These are phyloP conservation scores for Fraxinus nigra DNA, from an alignment of 305 asterid genomes.

Conservation along the genomic window DNA sequence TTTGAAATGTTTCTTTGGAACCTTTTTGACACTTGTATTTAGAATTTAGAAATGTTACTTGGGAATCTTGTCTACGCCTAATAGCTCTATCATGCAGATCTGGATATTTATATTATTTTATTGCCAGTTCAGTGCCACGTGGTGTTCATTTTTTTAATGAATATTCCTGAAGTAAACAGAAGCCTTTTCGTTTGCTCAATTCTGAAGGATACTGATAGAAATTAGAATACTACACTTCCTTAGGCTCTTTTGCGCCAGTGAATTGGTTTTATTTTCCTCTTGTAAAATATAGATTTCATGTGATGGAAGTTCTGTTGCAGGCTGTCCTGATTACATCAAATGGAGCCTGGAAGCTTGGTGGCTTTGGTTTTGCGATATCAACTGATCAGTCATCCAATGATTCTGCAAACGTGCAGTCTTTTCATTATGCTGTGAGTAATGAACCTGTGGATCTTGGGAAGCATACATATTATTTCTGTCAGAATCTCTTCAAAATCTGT, in stretches of 20 bases:
- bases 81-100: not conserved
- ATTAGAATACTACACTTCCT: slow-evolving; percentile 3
- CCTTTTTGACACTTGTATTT: not conserved
- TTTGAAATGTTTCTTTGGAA: not conserved
- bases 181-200: not conserved
- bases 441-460: slow-evolving; percentile 12
- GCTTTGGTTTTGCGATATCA: slow-evolving; percentile 86
- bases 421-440: slow-evolving; percentile 95
- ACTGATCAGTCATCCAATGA: slow-evolving; percentile 64
- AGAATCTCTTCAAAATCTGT: not conserved
- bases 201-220: slow-evolving; percentile 1
- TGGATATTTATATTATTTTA: not conserved
- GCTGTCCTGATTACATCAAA: slow-evolving; percentile 80
- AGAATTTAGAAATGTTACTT: not conserved
- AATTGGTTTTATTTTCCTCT: not conserved
- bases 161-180: not conserved
- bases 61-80: not conserved
- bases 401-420: slow-evolving; percentile 59
- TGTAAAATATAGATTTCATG: slow-evolving; percentile 16
- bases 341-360: slow-evolving; percentile 99
- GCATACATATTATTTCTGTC: slow-evolving; percentile 17
- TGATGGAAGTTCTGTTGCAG: slow-evolving; percentile 43
- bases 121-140: not conserved
- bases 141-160: not conserved
- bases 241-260: slow-evolving; percentile 1